A percentile compares a stretch with the other conserved stretches of the same genome.
phyloP scores from a whole-genome alignment of 2,329 filamentous ascomycete species.

The Xylariales sp. region DNA sequence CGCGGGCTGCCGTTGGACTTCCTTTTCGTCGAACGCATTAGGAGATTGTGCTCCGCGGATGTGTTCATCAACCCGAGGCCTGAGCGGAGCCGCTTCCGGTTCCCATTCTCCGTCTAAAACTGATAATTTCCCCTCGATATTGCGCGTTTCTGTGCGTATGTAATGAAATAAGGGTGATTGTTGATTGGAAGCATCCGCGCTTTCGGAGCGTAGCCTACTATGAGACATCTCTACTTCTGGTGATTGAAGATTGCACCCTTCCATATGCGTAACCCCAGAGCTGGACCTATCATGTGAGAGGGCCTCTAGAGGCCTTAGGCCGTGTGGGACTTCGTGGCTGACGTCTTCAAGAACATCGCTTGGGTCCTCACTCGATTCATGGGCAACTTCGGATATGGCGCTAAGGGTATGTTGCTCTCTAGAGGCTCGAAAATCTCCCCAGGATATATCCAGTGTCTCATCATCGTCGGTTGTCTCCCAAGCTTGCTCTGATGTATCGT shows the following conservation, averaged over 20 bases:
- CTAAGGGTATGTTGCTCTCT: not conserved
- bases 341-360: not conserved
- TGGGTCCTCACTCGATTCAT: not conserved
- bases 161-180: not conserved
- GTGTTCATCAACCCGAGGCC: not conserved
- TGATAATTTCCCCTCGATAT: no score
- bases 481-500: conserved; percentile 20
- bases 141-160: not conserved
- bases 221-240: not conserved
- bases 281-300: not conserved
- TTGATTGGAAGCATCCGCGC: not conserved
- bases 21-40: not conserved
- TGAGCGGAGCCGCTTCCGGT: not conserved
- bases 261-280: not conserved
- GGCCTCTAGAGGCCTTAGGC: not conserved
- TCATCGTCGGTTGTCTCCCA: conserved; percentile 26
- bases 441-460: conserved; percentile 13
- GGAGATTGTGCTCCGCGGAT: not conserved
- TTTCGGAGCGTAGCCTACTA: not conserved
- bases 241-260: not conserved
- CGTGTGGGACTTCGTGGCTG: not conserved
- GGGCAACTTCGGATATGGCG: not conserved
- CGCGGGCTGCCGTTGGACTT: not conserved
- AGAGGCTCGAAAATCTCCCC: not conserved
- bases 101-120: not conserved